Conservation (phyloP, 345 rosid species). For the Psidium friedrichsthalianum region DNA sequence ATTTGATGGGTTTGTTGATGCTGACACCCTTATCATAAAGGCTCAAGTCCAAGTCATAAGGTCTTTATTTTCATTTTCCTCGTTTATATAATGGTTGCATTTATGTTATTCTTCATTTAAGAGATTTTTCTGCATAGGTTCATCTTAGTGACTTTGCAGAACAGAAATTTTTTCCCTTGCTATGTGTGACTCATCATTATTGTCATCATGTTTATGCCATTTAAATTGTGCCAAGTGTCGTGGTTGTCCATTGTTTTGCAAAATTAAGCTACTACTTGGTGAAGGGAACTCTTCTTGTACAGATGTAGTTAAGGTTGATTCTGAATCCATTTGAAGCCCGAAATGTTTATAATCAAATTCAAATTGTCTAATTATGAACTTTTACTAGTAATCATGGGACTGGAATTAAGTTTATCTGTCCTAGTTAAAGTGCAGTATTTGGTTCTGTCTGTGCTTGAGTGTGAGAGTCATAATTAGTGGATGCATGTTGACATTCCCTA, state of each 20-base stretch:
- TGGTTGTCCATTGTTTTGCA: neutral
- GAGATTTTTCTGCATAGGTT: neutral
- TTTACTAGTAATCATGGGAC: neutral
- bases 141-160: neutral
- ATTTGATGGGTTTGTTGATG: slow-evolving; percentile 73
- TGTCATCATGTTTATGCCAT: neutral
- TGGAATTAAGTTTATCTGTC: neutral
- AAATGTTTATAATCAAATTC: neutral
- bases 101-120: neutral
- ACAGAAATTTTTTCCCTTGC: neutral
- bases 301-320: neutral
- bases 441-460: neutral
- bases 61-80: slow-evolving; percentile 13
- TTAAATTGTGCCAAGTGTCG: neutral
- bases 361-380: neutral
- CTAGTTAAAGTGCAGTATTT: neutral
- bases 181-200: neutral
- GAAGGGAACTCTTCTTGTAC: neutral
- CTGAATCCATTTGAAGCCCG: neutral
- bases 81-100: neutral
- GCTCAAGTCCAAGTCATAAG: slow-evolving; percentile 98
- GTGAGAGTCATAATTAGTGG: neutral
- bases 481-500: neutral
- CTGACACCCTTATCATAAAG: slow-evolving; percentile 72
- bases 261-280: neutral